Conservation (phyloP, 345 rosid genomes). For the Barbarea vulgaris region DNA sequence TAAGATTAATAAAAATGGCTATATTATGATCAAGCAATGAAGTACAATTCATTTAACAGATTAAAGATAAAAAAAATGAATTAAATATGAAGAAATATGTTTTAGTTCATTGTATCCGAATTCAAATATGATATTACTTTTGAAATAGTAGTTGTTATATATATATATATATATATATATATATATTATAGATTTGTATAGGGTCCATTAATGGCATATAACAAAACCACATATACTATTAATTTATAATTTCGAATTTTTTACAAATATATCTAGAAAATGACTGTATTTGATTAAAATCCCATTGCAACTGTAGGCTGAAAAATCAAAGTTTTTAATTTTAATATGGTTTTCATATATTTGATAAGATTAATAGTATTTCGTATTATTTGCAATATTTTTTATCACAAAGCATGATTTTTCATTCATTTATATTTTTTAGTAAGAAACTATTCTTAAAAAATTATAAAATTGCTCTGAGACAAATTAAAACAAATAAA, state of each 20-base stretch:
- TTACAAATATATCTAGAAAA: background rate
- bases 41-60: background rate
- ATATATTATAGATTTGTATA: background rate
- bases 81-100: background rate
- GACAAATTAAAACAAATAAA: background rate
- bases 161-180: no score
- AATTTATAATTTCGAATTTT: background rate
- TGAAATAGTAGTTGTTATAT: background rate
- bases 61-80: background rate
- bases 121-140: background rate
- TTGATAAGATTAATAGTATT: no score
- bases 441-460: background rate
- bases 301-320: background rate
- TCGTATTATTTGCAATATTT: background rate
- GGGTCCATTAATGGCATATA: background rate
- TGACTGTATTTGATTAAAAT: background rate
- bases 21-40: background rate
- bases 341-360: no score
- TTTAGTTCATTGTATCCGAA: background rate
- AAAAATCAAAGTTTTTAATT: background rate
- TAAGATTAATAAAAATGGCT: background rate
- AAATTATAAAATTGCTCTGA: background rate
- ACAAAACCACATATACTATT: background rate
- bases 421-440: background rate
- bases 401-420: background rate